Evolutionary conservation across 1,284 basidiomycete genomes (phyloP), one percentile per base, ranked within the genome.

Genomic region (Austropuccinia psidii): DNA sequence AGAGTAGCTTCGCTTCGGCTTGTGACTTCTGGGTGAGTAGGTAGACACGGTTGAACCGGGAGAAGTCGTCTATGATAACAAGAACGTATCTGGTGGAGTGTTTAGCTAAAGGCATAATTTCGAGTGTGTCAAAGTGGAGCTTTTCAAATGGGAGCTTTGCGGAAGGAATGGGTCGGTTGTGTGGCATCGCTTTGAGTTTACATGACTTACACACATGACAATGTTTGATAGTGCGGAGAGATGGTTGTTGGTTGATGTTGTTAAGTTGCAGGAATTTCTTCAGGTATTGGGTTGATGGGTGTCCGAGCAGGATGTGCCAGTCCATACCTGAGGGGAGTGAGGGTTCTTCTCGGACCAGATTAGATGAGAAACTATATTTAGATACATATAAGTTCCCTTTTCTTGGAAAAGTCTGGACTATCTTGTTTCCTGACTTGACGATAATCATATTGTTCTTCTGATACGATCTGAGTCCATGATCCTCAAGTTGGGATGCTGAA

Each of bases 11-110:
- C 29, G 17, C 24, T 24, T 52, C 19, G 1, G 33, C 35, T 45
- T 66, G 27, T 6, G 7, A 29, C 21, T 66, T 66, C 24, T 49
- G 21, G 24, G 19, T 21, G 5, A 66, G 43, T 9, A 50, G 45
- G 39, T 67, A 52, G 11, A 67, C 49, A n/a, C 24, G 17, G 39
- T 67, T 67, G n/a, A 39, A 52, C 19, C 21, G 1, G 6, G 64
- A 67, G 33, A 52, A 67, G 24, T 67, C 47, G 41, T 69, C 66
- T 1, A 69, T 45, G 27, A 69, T 5, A 15, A 54, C 52, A 1
- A 69, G 17, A 43, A 68, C 29, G 21, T 69, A 58, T 47, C 49
- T 60, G 15, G 50, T 35, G 1, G 8, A 21, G 2, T 5, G 35
- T 2, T 24, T 57, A 7, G 50, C 19, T n/a, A 13, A 13, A 1